phyloP scores from a whole-genome alignment of 257 asterid genomes.

The Petunia axillaris region DNA sequence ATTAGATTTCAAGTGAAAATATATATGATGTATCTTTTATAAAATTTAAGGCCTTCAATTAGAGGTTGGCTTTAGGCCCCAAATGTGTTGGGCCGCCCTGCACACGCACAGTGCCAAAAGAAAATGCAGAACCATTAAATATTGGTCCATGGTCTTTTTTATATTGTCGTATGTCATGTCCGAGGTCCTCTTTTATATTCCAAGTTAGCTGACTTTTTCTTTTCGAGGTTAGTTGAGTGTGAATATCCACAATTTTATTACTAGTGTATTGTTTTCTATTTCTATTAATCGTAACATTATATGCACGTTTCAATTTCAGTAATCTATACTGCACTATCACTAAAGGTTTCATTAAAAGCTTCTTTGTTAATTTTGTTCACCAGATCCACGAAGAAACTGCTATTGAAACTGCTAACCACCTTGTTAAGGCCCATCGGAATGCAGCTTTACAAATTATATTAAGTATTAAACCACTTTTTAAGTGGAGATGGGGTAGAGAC shows the following conservation, averaged over 20 bases:
- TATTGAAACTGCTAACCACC: background rate
- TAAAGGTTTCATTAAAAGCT: background rate
- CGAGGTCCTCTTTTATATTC: background rate
- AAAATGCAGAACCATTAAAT: background rate
- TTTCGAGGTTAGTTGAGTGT: background rate
- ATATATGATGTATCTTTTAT: too few species aligned
- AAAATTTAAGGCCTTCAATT: too few species aligned
- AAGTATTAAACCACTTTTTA: constrained; percentile 1
- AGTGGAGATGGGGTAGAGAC: background rate
- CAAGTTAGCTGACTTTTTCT: background rate
- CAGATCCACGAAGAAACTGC: background rate
- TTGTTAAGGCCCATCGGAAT: background rate
- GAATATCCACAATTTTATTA: background rate
- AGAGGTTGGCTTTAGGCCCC: too few species aligned
- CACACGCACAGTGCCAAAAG: background rate
- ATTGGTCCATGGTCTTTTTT: constrained; percentile 11
- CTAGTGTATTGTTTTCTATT: background rate
- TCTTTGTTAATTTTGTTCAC: background rate
- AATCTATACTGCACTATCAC: background rate
- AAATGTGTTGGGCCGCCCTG: too few species aligned
- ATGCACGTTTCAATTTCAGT: background rate
- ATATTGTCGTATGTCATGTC: background rate
- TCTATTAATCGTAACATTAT: background rate
- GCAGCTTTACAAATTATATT: background rate
- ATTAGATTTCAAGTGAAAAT: too few species aligned